Conservation (phyloP, 805 yeast genomes). For the Candida krabiensis region DNA sequence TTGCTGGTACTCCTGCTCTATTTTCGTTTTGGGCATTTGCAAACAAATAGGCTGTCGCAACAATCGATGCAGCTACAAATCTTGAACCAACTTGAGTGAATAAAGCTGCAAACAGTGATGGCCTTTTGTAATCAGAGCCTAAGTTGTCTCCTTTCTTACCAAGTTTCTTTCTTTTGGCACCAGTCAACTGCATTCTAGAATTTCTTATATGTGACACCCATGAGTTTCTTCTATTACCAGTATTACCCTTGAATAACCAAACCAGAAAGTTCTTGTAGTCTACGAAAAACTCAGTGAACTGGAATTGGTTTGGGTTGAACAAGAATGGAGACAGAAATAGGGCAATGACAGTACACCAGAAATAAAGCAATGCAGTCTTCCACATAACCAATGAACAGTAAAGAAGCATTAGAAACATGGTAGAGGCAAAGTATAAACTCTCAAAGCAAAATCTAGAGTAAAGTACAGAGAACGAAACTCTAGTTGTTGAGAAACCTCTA, state of each 20-base stretch:
- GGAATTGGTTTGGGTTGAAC: slow-evolving; percentile 77
- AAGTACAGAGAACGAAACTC: slow-evolving; percentile 64
- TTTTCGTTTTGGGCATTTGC: slow-evolving; percentile 53
- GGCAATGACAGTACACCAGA: slow-evolving; percentile 70
- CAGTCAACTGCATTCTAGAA: slow-evolving; percentile 54
- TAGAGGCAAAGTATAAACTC: slow-evolving; percentile 63
- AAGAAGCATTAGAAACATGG: slow-evolving; percentile 49
- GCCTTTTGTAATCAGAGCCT: slow-evolving; percentile 46
- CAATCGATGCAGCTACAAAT: slow-evolving; percentile 32
- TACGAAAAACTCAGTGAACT: slow-evolving; percentile 65
- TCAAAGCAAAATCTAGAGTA: slow-evolving; percentile 71
- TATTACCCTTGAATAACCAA: slow-evolving; percentile 56
- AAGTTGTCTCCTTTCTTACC: slow-evolving; percentile 39
- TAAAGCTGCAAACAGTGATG: slow-evolving; percentile 46
- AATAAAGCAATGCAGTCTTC: slow-evolving; percentile 59
- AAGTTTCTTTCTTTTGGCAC: slow-evolving; percentile 47
- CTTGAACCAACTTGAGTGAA: slow-evolving; percentile 42
- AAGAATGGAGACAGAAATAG: slow-evolving; percentile 70
- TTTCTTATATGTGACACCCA: slow-evolving; percentile 53
- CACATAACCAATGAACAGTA: slow-evolving; percentile 64
- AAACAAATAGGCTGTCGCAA: slow-evolving; percentile 50
- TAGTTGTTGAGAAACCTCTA: slow-evolving; percentile 75
- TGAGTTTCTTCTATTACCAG: slow-evolving; percentile 32
- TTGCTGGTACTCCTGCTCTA: slow-evolving; percentile 34
- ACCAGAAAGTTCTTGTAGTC: slow-evolving; percentile 59